Base-by-base conservation (phyloP, 2,329 filamentous ascomycete species). In the Aureobasidium vineae region DNA sequence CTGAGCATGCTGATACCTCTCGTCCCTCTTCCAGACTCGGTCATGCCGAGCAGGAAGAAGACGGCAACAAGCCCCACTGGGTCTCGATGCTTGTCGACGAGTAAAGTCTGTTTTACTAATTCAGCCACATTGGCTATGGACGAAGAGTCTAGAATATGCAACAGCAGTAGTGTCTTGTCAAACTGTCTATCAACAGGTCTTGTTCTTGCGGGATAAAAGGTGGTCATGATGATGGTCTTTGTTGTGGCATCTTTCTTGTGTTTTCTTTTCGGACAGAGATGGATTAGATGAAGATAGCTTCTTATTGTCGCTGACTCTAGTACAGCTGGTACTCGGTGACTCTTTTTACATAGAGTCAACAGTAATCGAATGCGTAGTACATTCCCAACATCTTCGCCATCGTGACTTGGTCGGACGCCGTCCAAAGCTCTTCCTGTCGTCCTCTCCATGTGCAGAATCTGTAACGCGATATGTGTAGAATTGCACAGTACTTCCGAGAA, bases 141-240 rank as follows among this genome's bases (percentile, higher is more conserved):
- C 15, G 36, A 57, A 43, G 19, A 41, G 56, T 45, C 41, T 60
- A 52, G 45, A 36, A 28, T 31, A 63, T 21, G 45, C 49, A 52
- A 21, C 56, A 47, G 41, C 41, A 36, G 47, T 11, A 33, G 33
- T 40, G 41, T 56, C 21, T 41, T 50, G 57, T 61, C 57, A 45
- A 21, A 50, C 40, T 45, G 56, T 59, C 56, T 47, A 59, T 45
- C 40, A 10, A 45, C 8, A 45, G 19, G 41, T 59, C 40, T 59
- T 59, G 56, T 59, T 56, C 15, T 45, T 59, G 56, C 56, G 41
- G 56, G 56, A 59, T 41, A 15, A 21, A 31, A 45, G 56, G 56
- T 59, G 56, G 56, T 40, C 33, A 33, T 59, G 56, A 45, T 45
- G 40, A 59, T 31, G 40, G n/a, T 59, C 40, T 33, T 38, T 45